Percentiles rank a stretch among this genome's conserved stretches.
phyloP scores from a whole-genome alignment of 768 basidiomycete species.

The Holtermannia corniformis region DNA sequence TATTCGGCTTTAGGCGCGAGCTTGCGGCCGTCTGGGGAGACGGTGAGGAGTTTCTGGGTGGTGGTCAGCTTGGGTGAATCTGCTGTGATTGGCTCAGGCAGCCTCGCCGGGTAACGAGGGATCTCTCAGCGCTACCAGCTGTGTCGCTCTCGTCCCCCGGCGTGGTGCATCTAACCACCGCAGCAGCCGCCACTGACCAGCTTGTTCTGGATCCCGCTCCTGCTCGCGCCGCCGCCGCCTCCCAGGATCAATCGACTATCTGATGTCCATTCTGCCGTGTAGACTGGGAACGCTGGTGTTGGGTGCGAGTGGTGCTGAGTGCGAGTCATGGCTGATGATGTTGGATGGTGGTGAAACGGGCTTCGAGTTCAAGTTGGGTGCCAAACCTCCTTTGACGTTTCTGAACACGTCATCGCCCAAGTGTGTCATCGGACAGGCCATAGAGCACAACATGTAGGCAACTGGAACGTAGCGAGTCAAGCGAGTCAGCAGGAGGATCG shows the following conservation, averaged over 20 bases:
- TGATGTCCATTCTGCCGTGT: conserved; percentile 69
- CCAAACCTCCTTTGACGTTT: not conserved
- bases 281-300: conserved; percentile 78
- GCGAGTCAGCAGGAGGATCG: no score
- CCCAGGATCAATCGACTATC: conserved; percentile 67
- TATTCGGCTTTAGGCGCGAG: conserved; percentile 47
- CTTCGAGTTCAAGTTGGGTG: not conserved
- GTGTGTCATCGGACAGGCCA: no score
- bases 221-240: conserved; percentile 74
- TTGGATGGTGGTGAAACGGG: no score
- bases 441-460: no score
- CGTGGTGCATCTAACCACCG: not conserved
- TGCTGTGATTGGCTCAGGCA: no score
- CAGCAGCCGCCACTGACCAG: conserved; percentile 51
- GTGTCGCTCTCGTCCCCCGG: not conserved
- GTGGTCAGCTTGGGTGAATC: no score
- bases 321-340: conserved; percentile 51
- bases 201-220: conserved; percentile 88
- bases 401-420: no score
- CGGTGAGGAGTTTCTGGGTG: conserved; percentile 34
- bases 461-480: no score
- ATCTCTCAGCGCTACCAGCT: no score
- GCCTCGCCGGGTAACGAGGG: no score
- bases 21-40: conserved; percentile 30
- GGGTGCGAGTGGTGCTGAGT: conserved; percentile 66